Percentiles rank a stretch among this genome's conserved stretches.
Evolutionary conservation across 495 filamentous ascomycete genomes (phyloP).

Genomic region (Penicillium cataractarum): DNA sequence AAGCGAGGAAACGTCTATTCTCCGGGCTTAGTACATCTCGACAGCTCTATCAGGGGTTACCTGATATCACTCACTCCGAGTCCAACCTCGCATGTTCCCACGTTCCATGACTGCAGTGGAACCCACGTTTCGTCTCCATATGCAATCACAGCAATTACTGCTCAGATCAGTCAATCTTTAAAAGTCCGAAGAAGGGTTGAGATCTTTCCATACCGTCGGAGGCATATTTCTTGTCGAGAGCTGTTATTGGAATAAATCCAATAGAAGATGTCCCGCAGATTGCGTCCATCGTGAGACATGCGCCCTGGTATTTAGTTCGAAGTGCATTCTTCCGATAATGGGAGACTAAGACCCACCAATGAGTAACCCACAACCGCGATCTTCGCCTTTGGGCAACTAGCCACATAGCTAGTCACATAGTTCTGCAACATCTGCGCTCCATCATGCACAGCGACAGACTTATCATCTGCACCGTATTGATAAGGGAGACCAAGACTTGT

Average conservation of each 20-base stretch:
- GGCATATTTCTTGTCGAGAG: slow-evolving; percentile 16
- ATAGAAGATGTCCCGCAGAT: slow-evolving; percentile 20
- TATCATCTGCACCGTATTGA: slow-evolving; percentile 16
- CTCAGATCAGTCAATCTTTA: not conserved
- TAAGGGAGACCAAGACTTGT: slow-evolving; percentile 30
- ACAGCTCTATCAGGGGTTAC: not conserved
- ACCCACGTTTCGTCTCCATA: slow-evolving; percentile 32
- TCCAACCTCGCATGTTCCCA: slow-evolving; percentile 27
- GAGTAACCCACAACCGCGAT: slow-evolving; percentile 28
- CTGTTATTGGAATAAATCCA: slow-evolving; percentile 8
- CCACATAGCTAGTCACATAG: slow-evolving; percentile 21
- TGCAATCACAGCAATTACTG: slow-evolving; percentile 25
- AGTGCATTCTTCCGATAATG: not conserved
- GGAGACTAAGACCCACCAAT: slow-evolving; percentile 11
- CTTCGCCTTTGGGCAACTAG: slow-evolving; percentile 22
- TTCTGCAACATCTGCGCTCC: slow-evolving; percentile 26
- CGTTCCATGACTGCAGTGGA: slow-evolving; percentile 26
- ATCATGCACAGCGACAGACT: slow-evolving; percentile 19
- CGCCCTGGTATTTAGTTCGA: slow-evolving; percentile 15
- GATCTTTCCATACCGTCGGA: slow-evolving; percentile 14
- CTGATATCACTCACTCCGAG: slow-evolving; percentile 26
- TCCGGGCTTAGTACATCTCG: not conserved
- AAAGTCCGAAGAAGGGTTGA: not conserved
- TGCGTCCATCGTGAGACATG: slow-evolving; percentile 26
- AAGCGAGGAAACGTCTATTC: slow-evolving; percentile 21